phyloP scores from a whole-genome alignment of 73 alveolate species.

The Paramecium sonneborni region DNA sequence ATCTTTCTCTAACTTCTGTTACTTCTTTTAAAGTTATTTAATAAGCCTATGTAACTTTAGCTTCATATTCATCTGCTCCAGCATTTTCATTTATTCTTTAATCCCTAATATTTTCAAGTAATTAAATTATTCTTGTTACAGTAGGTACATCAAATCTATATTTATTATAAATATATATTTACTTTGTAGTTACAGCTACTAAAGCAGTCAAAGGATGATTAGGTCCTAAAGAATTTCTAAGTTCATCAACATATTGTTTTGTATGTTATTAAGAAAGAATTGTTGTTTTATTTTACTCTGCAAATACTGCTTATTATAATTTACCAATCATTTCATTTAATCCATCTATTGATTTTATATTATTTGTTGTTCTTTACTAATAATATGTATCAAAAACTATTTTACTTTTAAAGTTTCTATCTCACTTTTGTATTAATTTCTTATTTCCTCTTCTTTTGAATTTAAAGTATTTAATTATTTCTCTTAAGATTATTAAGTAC shows the following conservation, averaged over 20 bases:
- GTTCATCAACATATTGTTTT: constrained; percentile 3
- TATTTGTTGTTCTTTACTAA: background rate
- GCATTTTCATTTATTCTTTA: background rate
- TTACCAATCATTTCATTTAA: constrained; percentile 42
- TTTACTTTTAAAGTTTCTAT: background rate
- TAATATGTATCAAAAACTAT: background rate
- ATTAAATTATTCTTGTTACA: background rate
- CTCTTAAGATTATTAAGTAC: background rate
- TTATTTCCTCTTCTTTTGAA: constrained; percentile 42
- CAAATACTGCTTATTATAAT: constrained; percentile 21
- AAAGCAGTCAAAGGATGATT: constrained; percentile 45
- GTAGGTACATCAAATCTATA: constrained; percentile 35
- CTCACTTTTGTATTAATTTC: background rate
- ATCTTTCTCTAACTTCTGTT: constrained; percentile 44
- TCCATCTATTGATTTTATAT: background rate
- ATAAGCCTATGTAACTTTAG: background rate
- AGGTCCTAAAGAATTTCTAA: background rate
- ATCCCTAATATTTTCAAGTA: constrained; percentile 40
- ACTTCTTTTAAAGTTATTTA: constrained; percentile 14
- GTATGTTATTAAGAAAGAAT: background rate
- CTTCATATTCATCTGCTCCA: background rate
- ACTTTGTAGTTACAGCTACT: constrained; percentile 47
- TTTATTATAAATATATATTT: background rate
- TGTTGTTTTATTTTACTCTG: constrained; percentile 12
- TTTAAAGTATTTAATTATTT: background rate